Conservation (phyloP, 768 basidiomycete genomes). For the Termitomyces sp. region DNA sequence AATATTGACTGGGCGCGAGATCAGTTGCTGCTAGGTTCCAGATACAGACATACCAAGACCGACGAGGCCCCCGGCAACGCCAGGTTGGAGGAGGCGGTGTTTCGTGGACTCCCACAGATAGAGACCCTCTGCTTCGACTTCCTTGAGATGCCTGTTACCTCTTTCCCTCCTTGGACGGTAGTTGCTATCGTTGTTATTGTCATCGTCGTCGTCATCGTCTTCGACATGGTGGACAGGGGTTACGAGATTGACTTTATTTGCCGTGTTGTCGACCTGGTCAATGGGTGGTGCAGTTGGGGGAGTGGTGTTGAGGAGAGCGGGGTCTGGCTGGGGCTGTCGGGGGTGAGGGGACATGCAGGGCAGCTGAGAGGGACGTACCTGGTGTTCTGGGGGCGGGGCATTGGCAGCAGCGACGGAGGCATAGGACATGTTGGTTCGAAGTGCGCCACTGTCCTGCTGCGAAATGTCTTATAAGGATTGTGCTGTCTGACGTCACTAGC, state of each 20-base stretch:
- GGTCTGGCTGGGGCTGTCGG: constrained; percentile 58
- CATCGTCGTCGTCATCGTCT: constrained; percentile 8
- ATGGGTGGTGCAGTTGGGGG: constrained; percentile 29
- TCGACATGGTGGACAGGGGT: constrained; percentile 20
- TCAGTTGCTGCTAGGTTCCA: not conserved
- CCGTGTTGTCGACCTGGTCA: constrained; percentile 31
- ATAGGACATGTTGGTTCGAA: constrained; percentile 55
- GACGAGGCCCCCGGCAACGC: constrained; percentile 66
- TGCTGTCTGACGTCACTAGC: constrained; percentile 6
- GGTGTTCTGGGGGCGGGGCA: constrained; percentile 39
- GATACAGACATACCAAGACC: constrained; percentile 50
- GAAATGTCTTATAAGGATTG: constrained; percentile 5
- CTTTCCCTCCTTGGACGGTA: constrained; percentile 13
- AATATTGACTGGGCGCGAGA: constrained; percentile 50
- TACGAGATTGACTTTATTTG: constrained; percentile 52
- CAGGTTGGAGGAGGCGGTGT: constrained; percentile 54
- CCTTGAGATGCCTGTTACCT: constrained; percentile 30
- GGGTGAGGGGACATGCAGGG: not conserved
- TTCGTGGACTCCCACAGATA: constrained; percentile 49
- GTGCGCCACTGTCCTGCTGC: not conserved
- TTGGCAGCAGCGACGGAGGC: constrained; percentile 61
- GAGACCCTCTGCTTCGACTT: constrained; percentile 44
- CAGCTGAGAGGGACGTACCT: constrained; percentile 26
- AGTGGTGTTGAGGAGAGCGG: constrained; percentile 52
- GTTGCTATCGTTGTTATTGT: not conserved